Evolutionary conservation across 345 rosid genomes (phyloP).

Genomic region (Heritiera littoralis): DNA sequence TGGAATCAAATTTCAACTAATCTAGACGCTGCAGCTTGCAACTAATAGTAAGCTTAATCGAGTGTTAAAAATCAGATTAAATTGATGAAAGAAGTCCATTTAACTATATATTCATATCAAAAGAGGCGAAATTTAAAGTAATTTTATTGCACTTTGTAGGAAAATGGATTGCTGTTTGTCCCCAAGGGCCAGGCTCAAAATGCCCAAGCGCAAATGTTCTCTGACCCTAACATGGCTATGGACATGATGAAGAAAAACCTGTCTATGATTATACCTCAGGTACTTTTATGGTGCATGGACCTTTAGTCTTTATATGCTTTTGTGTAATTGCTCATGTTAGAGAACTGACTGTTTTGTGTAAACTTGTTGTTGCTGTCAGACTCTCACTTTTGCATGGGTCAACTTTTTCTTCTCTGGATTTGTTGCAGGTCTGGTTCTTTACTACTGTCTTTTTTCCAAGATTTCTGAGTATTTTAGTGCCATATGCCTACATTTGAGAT

Average conservation of each 20-base stretch:
- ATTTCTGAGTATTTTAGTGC: not conserved
- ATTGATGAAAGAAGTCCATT: not conserved
- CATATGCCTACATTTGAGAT: not conserved
- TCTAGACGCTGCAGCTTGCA: not conserved
- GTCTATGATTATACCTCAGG: slow-evolving; percentile 99
- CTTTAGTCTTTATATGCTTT: not conserved
- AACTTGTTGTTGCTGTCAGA: slow-evolving; percentile 46
- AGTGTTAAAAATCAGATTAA: not conserved
- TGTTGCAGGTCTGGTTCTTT: slow-evolving; percentile 71
- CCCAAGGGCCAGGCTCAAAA: slow-evolving; percentile 83
- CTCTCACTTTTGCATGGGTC: slow-evolving; percentile 98
- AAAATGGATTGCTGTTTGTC: slow-evolving; percentile 84
- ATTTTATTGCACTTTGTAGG: slow-evolving; percentile 54
- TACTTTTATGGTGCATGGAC: slow-evolving; percentile 21
- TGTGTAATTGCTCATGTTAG: not conserved
- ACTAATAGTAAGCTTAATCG: not conserved
- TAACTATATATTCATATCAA: not conserved
- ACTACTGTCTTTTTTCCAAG: slow-evolving; percentile 1
- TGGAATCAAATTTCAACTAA: not conserved
- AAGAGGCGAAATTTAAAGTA: not conserved
- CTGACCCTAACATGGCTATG: slow-evolving; percentile 99
- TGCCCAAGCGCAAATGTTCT: slow-evolving; percentile 97
- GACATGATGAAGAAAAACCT: slow-evolving; percentile 99
- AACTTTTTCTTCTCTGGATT: slow-evolving; percentile 99
- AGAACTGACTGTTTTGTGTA: slow-evolving; percentile 24